Evolutionary conservation across 371 early-diverging fungal species (phyloP).

Genomic region (Lichtheimia ramosa): DNA sequence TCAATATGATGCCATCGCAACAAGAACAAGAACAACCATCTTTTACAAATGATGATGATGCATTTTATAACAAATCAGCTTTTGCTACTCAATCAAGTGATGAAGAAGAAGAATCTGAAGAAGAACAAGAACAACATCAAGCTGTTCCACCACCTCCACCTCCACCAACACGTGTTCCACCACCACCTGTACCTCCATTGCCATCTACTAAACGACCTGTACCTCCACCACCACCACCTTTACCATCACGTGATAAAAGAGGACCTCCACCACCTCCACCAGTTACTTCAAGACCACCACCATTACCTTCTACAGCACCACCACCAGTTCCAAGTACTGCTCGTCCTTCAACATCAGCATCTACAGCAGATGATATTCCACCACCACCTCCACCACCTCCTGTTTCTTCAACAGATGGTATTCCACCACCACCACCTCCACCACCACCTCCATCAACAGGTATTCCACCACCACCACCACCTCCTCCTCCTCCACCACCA

Average conservation of each 20-base stretch:
- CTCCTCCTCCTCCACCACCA: constrained; percentile 8
- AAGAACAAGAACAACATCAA: background rate
- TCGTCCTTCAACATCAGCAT: constrained; percentile 19
- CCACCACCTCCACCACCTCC: constrained; percentile 17
- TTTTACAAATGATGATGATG: background rate
- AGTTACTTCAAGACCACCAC: constrained; percentile 4
- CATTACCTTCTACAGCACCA: constrained; percentile 13
- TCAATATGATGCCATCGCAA: background rate
- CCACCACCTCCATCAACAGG: constrained; percentile 15
- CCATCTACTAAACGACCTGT: constrained; percentile 14
- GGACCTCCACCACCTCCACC: constrained; percentile 38
- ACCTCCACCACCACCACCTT: constrained; percentile 36
- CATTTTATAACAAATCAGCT: background rate
- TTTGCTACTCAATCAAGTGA: constrained; percentile 1
- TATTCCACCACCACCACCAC: constrained; percentile 2
- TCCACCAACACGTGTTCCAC: constrained; percentile 5
- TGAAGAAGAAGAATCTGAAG: constrained; percentile 1
- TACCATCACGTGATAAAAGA: constrained; percentile 27
- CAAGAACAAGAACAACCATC: background rate
- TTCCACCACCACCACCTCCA: constrained; percentile 17
- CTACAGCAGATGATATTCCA: no score
- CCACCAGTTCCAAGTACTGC: constrained; percentile 3
- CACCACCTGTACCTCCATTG: constrained; percentile 19
- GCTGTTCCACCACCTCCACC: background rate
- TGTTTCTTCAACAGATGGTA: constrained; percentile 1